These are phyloP conservation scores for Phytophthora lateralis DNA, from an alignment of 352 stramenopile genomes.

Conservation along the genomic window DNA sequence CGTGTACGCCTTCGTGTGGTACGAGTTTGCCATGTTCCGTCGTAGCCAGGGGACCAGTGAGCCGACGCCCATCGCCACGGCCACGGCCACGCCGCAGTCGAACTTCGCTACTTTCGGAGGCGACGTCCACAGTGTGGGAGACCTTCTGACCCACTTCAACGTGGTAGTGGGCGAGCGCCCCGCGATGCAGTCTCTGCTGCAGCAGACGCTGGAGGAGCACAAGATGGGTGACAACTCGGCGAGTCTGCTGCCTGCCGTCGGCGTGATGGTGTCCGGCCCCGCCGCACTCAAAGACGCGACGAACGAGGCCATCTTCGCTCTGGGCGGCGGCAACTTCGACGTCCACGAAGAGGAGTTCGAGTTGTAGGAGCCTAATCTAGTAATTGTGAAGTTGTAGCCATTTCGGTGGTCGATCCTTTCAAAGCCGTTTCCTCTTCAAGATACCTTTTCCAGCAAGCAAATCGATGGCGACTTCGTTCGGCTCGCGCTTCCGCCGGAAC, in stretches of 20 bases:
- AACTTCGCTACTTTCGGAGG: constrained; percentile 24
- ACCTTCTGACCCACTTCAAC: constrained; percentile 44
- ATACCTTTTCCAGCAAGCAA: background rate
- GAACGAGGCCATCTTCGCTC: constrained; percentile 39
- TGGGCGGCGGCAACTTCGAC: constrained; percentile 50
- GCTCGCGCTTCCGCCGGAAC: constrained; percentile 42
- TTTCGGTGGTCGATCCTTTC: constrained; percentile 15
- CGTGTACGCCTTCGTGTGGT: constrained; percentile 56
- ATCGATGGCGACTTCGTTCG: constrained; percentile 26
- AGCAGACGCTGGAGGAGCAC: constrained; percentile 33
- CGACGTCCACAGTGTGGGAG: constrained; percentile 48
- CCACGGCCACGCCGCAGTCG: constrained; percentile 8
- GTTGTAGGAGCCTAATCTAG: constrained; percentile 25
- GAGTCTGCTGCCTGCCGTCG: constrained; percentile 33
- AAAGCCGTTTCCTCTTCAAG: constrained; percentile 1
- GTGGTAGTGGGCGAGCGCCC: constrained; percentile 41
- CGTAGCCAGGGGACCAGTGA: constrained; percentile 10
- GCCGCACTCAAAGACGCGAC: constrained; percentile 40
- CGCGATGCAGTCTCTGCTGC: constrained; percentile 38
- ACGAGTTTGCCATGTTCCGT: constrained; percentile 43
- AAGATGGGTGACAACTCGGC: constrained; percentile 18
- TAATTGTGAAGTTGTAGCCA: background rate
- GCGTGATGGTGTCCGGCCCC: constrained; percentile 48
- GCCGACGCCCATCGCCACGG: constrained; percentile 11
- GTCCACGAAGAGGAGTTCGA: constrained; percentile 52